Evolutionary conservation across 2,329 filamentous ascomycete genomes (phyloP).

Genomic region (Monilinia polystroma): DNA sequence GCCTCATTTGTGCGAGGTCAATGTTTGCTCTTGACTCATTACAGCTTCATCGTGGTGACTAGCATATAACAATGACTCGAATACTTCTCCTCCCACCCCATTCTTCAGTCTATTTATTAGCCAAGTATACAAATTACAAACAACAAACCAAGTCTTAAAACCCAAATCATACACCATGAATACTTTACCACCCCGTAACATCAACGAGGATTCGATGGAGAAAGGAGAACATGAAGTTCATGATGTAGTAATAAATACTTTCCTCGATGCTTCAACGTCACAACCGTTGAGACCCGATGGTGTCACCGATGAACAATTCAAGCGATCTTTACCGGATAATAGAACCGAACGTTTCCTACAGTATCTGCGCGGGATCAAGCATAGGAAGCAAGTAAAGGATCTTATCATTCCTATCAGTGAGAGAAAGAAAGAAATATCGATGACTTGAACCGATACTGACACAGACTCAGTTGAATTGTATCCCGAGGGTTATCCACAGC

Average conservation of each 20-base stretch:
- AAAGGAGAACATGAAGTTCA: not conserved
- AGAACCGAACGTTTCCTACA: not conserved
- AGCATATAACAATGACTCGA: not conserved
- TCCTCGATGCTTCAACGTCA: not conserved
- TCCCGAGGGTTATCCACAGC: constrained; percentile 41
- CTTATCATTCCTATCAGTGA: not conserved
- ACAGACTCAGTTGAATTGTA: constrained; percentile 24
- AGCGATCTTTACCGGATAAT: not conserved
- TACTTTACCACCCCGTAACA: not conserved
- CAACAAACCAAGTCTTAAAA: not conserved
- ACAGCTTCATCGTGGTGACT: not conserved
- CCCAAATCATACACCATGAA: not conserved
- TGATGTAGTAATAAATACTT: not conserved
- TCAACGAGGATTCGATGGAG: not conserved
- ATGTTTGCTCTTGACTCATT: not conserved
- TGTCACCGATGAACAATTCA: not conserved
- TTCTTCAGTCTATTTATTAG: not conserved
- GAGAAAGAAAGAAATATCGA: not conserved
- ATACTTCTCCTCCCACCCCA: not conserved
- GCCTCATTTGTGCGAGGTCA: not conserved
- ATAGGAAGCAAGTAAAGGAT: not conserved
- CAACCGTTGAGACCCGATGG: not conserved
- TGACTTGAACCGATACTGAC: not conserved
- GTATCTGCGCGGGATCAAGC: not conserved
- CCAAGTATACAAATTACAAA: not conserved